Conservation (phyloP, 805 yeast genomes). For the Metschnikowia bowlesiae region DNA sequence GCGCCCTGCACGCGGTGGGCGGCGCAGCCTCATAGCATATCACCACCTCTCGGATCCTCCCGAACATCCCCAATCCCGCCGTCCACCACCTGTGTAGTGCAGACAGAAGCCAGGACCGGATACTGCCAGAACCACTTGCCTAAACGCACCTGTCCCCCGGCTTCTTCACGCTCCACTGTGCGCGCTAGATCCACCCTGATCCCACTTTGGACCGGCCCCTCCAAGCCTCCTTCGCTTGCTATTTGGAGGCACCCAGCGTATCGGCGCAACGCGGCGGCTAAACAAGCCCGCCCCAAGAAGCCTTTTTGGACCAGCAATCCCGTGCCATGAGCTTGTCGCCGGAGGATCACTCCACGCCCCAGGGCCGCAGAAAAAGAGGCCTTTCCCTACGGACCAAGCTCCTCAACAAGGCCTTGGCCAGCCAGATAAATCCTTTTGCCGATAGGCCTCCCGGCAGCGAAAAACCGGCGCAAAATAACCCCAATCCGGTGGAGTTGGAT, state of each 20-base stretch:
- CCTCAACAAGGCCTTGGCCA: slow-evolving; percentile 41
- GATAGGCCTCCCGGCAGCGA: slow-evolving; percentile 15
- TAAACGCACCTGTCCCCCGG: background rate
- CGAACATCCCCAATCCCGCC: background rate
- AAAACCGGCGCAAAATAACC: slow-evolving; percentile 7
- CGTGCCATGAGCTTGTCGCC: background rate
- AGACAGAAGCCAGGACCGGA: background rate
- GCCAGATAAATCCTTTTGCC: slow-evolving; percentile 19
- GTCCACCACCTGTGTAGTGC: too few species aligned
- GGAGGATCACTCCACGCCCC: slow-evolving; percentile 13
- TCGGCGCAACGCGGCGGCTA: background rate
- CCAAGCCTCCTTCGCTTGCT: background rate
- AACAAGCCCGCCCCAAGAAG: background rate
- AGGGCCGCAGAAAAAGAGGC: slow-evolving; percentile 50
- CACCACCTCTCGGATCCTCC: background rate
- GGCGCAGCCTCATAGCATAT: slow-evolving; percentile 1
- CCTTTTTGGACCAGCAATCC: background rate
- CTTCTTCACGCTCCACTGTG: background rate
- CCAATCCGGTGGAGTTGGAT: slow-evolving; percentile 7
- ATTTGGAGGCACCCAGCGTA: background rate
- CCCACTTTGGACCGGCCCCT: background rate
- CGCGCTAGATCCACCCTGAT: background rate
- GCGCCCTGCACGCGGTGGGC: slow-evolving; percentile 3
- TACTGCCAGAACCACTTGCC: background rate
- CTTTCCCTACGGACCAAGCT: slow-evolving; percentile 64